Base-by-base conservation (phyloP, 139 green algal genomes). In the Chlamydomonas sp. region DNA sequence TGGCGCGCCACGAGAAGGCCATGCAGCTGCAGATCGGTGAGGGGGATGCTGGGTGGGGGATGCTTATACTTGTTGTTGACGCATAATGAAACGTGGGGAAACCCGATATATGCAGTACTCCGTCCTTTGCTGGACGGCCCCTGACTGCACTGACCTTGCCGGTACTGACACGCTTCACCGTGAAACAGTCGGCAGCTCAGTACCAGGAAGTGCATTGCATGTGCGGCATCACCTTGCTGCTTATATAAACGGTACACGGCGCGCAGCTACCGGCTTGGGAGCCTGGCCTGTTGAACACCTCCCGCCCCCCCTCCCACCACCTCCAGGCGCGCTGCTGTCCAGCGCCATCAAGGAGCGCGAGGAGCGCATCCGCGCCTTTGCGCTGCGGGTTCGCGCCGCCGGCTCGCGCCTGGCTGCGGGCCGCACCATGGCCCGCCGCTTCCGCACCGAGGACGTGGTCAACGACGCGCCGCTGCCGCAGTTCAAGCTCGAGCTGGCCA, bases 391-490 rank as follows among this genome's bases (percentile, higher is more conserved):
- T 4, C 89, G 86, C 10, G 80, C 92, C 31, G 87, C 92, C 4
- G 86, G 83, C 7, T 80, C 79, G 17, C 82, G 90, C 59, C 57
- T 91, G 4, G 89, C 87, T 4, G 86, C 89, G 15, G 89, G 88
- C 10, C 68, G 85, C 9, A 64, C 73, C 15, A 67, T 88, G 59
- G 86, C 77, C 7, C 74, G 84, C 57, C 85, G 64, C 78, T 90
- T 91, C 76, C 91, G 89, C 17, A 92, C 90, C 5, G 93, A 95
- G 16, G 91, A 95, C 76, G 93, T 95, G 18, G 89, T 95, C 3
- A 94, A 94, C 63, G 93, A 95, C 84, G 79, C 88, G 49, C 87
- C 91, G 17, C 91, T 95, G 59, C 91, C 93, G 15, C 83, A 88
- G 73, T 88, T 94, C 90, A 92, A 92, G 83, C 77, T 95, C 58